Evolutionary conservation across 2,329 filamentous ascomycete genomes (phyloP), one percentile per base, ranked within the genome.

Genomic region (Claviceps sp.): DNA sequence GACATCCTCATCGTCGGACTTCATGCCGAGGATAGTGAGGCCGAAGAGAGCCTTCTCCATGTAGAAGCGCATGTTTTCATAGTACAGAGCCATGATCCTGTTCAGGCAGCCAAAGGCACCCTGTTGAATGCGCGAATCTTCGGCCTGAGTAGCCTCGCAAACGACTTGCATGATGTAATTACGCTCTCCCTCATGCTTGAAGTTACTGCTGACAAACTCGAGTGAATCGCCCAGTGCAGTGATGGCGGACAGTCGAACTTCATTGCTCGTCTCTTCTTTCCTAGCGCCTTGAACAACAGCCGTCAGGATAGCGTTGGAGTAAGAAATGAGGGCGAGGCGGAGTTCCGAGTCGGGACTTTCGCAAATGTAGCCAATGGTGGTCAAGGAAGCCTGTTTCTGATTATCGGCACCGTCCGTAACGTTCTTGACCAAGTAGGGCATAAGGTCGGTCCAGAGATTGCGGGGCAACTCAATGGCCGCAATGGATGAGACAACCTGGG

Each of bases 111-210:
- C 93, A 67, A 96, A 98, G 44, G 93, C 88, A 56, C 89, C 90
- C 67, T 95, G 89, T 71, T 97, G 90, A 68, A 98, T 94, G 65
- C 89, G 82, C 54, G 80, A 81, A 69, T 98, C 93, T 1, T 86
- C 78, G 61, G 91, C 89, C 73, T 98, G 93, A 52, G 93, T 98
- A 61, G 93, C 93, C 75, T 98, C 93, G 73, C 93, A 98, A 63
- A 98, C 89, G 59, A 98, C 93, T 75, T 98, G 93, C 93, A 98
- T 98, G 65, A 98, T 98, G 76, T 97, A 98, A 75, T 98, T 98
- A 60, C 93, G 85, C 77, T 98, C 93, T 63, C 91, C 93, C 71
- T 98, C 93, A 64, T 97, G 93, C 72, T 96, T 94, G 71, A 98
- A 98, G 74, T 98, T 98, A 72, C 89, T 94, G 59, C 89, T 82